Evolutionary conservation across 305 asterid genomes (phyloP).

Genomic region (Coffea humblotiana): DNA sequence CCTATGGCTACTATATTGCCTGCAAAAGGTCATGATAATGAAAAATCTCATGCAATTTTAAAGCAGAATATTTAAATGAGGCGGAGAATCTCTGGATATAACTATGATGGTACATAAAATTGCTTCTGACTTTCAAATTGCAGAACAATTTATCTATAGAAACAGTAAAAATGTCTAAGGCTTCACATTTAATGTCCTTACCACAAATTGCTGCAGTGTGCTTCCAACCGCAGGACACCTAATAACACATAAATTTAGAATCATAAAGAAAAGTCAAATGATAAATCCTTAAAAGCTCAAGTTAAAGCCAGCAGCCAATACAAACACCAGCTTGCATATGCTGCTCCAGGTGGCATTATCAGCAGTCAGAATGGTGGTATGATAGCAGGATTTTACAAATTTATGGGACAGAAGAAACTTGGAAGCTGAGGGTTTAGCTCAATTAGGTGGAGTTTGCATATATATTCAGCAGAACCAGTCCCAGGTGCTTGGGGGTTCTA

Average conservation of each 20-base stretch:
- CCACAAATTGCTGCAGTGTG: slow-evolving; percentile 98
- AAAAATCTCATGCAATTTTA: slow-evolving; percentile 3
- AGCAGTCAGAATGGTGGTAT: neutral
- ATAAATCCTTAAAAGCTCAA: neutral
- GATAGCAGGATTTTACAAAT: neutral
- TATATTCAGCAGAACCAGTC: neutral
- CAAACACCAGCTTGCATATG: neutral
- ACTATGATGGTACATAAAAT: neutral
- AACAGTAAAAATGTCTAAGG: neutral
- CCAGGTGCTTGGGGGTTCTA: neutral
- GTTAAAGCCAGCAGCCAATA: neutral
- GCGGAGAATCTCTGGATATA: neutral
- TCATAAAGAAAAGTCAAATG: neutral
- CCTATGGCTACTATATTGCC: neutral
- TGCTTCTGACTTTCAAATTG: neutral
- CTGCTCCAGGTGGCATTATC: neutral
- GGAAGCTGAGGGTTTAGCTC: neutral
- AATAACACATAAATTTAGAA: slow-evolving; percentile 9
- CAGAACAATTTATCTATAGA: neutral
- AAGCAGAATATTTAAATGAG: neutral
- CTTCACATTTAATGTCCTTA: slow-evolving; percentile 27
- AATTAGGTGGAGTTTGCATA: neutral
- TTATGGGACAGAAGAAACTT: too few relatives aligned
- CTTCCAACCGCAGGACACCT: slow-evolving; percentile 99
- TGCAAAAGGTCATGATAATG: neutral